Evolutionary conservation across 441 rosid genomes (phyloP).

Genomic region (Populus trichocarpa): DNA sequence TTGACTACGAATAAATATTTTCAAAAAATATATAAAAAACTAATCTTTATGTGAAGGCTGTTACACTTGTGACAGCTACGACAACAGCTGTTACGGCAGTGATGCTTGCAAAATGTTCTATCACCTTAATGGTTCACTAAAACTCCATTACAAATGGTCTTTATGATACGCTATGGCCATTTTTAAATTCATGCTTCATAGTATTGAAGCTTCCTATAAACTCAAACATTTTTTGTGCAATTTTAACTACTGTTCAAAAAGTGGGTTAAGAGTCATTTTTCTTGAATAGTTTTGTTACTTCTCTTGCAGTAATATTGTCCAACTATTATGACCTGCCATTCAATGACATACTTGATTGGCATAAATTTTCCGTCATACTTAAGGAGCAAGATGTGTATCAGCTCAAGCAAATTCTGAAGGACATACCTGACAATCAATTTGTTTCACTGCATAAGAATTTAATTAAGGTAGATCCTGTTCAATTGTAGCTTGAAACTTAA

Average conservation of each 20-base stretch:
- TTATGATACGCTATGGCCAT: too few relatives aligned
- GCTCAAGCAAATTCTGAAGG: conserved; percentile 78
- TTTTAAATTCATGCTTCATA: too few relatives aligned
- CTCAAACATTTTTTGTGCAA: not conserved
- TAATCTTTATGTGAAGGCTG: too few relatives aligned
- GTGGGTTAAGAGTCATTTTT: not conserved
- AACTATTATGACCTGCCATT: conserved; percentile 92
- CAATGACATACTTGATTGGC: conserved; percentile 82
- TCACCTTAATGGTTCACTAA: too few relatives aligned
- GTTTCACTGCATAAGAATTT: conserved; percentile 66
- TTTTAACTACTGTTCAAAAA: not conserved
- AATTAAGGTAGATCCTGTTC: conserved; percentile 49
- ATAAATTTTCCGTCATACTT: conserved; percentile 70
- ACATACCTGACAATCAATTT: conserved; percentile 61
- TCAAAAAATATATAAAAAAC: too few relatives aligned
- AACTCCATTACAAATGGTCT: too few relatives aligned
- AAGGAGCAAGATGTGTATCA: conserved; percentile 69
- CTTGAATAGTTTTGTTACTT: not conserved
- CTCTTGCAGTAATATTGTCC: conserved; percentile 74
- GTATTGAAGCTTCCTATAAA: too few relatives aligned
- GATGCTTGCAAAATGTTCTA: too few relatives aligned
- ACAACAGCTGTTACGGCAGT: too few relatives aligned
- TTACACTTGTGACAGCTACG: too few relatives aligned
- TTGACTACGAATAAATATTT: too few relatives aligned
- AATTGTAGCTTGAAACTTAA: not conserved